phyloP scores from a whole-genome alignment of 2,329 filamentous ascomycete species.

The Mycosphaerelloides madeirae region DNA sequence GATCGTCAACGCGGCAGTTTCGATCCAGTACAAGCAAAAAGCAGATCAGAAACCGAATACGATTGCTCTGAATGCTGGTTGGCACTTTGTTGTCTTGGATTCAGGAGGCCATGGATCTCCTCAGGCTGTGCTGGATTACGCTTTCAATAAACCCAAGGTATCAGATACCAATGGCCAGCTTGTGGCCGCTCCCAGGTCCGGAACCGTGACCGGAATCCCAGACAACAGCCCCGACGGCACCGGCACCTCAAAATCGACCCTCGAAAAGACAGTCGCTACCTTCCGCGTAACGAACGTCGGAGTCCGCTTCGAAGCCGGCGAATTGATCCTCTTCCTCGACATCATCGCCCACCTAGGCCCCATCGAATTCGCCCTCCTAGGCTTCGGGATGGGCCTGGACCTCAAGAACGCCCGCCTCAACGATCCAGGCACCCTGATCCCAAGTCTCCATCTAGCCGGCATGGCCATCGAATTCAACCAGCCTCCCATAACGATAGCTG shows the following conservation, averaged over 20 bases:
- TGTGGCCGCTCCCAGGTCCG: not conserved
- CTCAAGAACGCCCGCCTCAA: not conserved
- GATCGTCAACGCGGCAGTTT: not conserved
- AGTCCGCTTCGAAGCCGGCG: constrained; percentile 2
- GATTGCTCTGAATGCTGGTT: no score
- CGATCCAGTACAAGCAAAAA: constrained; percentile 1
- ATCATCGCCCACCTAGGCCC: constrained; percentile 3
- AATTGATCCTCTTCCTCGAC: constrained; percentile 1
- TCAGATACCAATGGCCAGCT: not conserved
- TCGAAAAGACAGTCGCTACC: constrained; percentile 2
- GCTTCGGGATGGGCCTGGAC: constrained; percentile 4
- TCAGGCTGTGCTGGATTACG: constrained; percentile 1
- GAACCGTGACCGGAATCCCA: not conserved
- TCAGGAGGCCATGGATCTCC: no score
- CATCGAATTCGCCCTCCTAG: constrained; percentile 2
- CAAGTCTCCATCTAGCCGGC: constrained; percentile 2
- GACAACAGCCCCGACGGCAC: not conserved
- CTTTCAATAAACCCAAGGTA: constrained; percentile 1
- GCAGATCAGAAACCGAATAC: no score
- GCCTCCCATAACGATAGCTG: constrained; percentile 4
- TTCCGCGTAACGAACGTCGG: constrained; percentile 3
- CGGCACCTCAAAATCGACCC: not conserved
- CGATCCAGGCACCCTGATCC: not conserved
- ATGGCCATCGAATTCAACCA: constrained; percentile 8
- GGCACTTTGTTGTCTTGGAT: no score